Conservation (phyloP, 768 basidiomycete genomes). For the Imleria badia region DNA sequence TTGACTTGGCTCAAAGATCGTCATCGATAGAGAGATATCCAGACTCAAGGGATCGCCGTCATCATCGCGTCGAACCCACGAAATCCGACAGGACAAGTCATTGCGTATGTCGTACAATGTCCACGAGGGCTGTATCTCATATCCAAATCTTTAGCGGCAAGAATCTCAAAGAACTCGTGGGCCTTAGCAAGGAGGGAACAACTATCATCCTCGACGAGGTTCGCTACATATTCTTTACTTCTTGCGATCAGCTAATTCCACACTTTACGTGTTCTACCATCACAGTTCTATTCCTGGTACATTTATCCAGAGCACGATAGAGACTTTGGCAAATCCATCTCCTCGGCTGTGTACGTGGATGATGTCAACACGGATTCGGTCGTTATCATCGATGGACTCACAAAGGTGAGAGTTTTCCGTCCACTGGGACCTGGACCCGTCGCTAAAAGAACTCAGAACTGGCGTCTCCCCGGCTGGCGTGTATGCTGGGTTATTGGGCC, state of each 20-base stretch:
- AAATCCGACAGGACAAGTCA: slow-evolving; percentile 93
- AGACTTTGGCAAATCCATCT: slow-evolving; percentile 76
- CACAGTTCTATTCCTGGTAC: slow-evolving; percentile 93
- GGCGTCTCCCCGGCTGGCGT: slow-evolving; percentile 94
- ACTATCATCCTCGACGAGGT: slow-evolving; percentile 88
- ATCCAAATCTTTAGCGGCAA: slow-evolving; percentile 52
- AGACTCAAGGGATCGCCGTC: slow-evolving; percentile 79
- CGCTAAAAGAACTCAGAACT: slow-evolving; percentile 59
- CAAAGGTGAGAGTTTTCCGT: slow-evolving; percentile 57
- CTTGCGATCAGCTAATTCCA: neutral
- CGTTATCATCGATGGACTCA: slow-evolving; percentile 88
- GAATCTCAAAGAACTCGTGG: slow-evolving; percentile 78
- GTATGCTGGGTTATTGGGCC: slow-evolving; percentile 94
- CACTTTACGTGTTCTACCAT: neutral
- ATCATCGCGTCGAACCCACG: slow-evolving; percentile 93
- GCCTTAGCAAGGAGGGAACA: slow-evolving; percentile 69
- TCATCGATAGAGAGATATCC: slow-evolving; percentile 66
- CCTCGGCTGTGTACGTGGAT: slow-evolving; percentile 80
- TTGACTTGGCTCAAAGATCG: neutral
- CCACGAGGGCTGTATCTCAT: slow-evolving; percentile 6
- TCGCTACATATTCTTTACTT: slow-evolving; percentile 4
- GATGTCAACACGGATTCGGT: slow-evolving; percentile 85
- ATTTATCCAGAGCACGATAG: slow-evolving; percentile 78
- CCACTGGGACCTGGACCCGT: neutral
- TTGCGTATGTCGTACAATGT: slow-evolving; percentile 43